Base-by-base conservation (phyloP, 352 stramenopile species). In the Pythium utonaiense region DNA sequence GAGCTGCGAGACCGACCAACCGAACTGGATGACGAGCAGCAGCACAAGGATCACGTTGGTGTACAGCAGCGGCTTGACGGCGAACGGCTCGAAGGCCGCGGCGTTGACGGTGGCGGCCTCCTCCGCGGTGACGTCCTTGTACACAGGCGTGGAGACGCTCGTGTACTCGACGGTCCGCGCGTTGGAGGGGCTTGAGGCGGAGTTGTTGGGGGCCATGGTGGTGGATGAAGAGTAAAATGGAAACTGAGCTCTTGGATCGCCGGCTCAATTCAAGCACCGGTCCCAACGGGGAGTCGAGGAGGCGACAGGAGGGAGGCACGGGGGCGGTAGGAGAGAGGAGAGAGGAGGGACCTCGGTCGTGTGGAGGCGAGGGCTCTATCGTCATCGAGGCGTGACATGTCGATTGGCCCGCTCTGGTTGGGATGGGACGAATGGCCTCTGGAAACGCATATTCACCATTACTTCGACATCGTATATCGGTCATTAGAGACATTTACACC, bases 1-100 rank as follows among this genome's bases (percentile, higher is more conserved):
- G 64, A 90, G 65, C 51, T 93, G 83, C 14, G 73, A 74, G 6
- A 78, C 74, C 9, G 74, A 78, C 83, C 79, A 69, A 58, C 79
- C 71, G 60, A 77, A 75, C 68, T 89, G 77, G 53, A 79, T 71
- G 7, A 76, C 53, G 27, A 80, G 77, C 14, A 91, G 50, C 30
- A 87, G 47, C 40, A 67, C 62, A n/a, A 93, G 62, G 5, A 70
- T 27, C 7, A 78, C 61, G 42, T 78, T 91, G 19, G 68, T 60
- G 64, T 77, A 88, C 22, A 88, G 70, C 9, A 81, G 56, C 2
- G 40, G 19, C 3, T 58, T 64, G 0, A 51, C 33, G 3, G 19
- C 4, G 1, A 64, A 27, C 10, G 40, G 30, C 22, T 60, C 53
- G 16, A 51, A 51, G 24, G 42, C 42, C 13, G 41, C 19, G 9